Conservation (phyloP, 208 protist genomes). For the Wallacemonas collosoma region DNA sequence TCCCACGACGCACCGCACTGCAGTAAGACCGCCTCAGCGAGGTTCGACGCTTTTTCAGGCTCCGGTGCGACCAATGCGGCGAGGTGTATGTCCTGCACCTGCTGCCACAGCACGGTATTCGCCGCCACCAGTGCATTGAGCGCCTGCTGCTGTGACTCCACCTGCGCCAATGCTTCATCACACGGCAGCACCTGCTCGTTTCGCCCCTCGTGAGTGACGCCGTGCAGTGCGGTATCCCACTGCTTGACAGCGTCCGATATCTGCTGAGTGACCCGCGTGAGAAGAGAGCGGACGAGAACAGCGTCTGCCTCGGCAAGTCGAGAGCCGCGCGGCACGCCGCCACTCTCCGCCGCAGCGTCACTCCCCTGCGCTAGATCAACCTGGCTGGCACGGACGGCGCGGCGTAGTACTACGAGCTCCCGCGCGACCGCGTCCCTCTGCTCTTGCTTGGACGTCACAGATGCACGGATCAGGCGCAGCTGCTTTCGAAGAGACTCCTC, state of each 20-base stretch:
- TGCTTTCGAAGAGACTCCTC: neutral
- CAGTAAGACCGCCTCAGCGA: constrained; percentile 18
- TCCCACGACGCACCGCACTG: neutral
- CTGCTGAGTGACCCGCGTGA: constrained; percentile 10
- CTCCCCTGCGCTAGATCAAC: neutral
- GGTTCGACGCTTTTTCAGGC: constrained; percentile 17
- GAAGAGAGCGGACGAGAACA: neutral
- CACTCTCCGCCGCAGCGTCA: too few species aligned
- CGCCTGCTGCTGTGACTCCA: constrained; percentile 34
- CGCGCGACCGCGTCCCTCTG: neutral
- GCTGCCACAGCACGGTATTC: constrained; percentile 57
- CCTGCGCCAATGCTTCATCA: constrained; percentile 18
- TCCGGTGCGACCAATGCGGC: constrained; percentile 7
- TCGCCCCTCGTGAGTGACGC: too few species aligned
- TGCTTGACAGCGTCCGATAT: neutral
- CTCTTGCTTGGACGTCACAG: neutral
- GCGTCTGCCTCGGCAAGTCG: neutral
- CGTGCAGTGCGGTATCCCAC: neutral
- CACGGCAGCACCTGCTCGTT: too few species aligned
- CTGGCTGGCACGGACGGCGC: neutral
- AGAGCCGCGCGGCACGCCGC: neutral
- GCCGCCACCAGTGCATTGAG: constrained; percentile 46
- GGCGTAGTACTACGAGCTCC: constrained; percentile 1
- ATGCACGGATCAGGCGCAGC: neutral
- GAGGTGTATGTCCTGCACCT: constrained; percentile 29